These are phyloP conservation scores for Corchorus capsularis DNA, from an alignment of 345 rosid genomes.

Conservation along the genomic window DNA sequence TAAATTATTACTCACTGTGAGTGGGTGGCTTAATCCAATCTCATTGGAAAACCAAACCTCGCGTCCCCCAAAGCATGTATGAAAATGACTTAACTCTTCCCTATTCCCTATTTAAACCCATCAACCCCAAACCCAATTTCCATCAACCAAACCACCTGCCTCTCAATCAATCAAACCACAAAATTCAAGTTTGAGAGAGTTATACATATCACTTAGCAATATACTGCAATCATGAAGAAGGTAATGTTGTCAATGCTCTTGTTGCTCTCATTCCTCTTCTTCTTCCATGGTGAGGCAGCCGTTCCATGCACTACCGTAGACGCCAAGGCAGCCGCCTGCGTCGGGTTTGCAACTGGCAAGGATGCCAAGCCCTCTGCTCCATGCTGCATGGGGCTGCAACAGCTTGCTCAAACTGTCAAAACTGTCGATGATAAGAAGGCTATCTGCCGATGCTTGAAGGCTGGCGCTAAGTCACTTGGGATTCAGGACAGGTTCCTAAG, in stretches of 20 bases:
- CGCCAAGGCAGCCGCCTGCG: constrained; percentile 33
- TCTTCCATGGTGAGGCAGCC: background rate
- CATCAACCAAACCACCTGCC: background rate
- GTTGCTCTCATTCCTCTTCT: constrained; percentile 1
- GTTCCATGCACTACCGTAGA: constrained; percentile 27
- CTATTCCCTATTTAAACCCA: background rate
- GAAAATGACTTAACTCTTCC: background rate
- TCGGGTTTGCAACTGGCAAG: constrained; percentile 36
- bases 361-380: constrained; percentile 7
- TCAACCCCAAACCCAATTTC: background rate
- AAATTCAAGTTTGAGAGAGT: too few species aligned
- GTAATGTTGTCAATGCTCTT: background rate
- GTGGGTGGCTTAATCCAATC: background rate
- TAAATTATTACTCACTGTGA: too few species aligned
- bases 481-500: constrained; percentile 38
- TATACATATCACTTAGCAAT: too few species aligned
- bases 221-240: background rate
- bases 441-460: constrained; percentile 41
- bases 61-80: background rate
- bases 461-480: constrained; percentile 22
- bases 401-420: constrained; percentile 29
- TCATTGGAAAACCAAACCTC: background rate
- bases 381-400: constrained; percentile 37
- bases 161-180: background rate
- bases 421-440: constrained; percentile 38